Base-by-base conservation (phyloP, 75 land plant genomes). In the Sequoiadendron giganteum region DNA sequence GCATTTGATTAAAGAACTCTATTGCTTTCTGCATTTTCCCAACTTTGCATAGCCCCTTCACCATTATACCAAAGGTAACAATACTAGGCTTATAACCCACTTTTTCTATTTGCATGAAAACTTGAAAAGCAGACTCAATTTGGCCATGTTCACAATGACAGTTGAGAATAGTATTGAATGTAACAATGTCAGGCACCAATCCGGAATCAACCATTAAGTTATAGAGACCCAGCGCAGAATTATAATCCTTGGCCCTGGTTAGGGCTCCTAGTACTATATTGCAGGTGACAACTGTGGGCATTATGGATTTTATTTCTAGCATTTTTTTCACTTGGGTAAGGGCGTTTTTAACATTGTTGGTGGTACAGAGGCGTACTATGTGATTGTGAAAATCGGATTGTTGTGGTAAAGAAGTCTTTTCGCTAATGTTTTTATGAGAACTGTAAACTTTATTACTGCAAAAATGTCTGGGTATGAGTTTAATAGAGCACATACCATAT, bases 11-110 rank as follows among this genome's bases (percentile, higher is more conserved):
- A 18, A 94, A 34, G 6, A 93, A 40, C 32, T 18, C 49, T 36
- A 61, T 25, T 32, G 95, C 97, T 55, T 79, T 88, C 13, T 91
- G 83, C 47, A 87, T 73, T 40, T 91, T 84, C 36, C 88, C 88
- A 38, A 85, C 68, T 48, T 45, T 87, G 86, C 90, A 75, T 28
- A 89, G 39, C 10, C 90, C 90, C 89, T 87, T 82, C 42, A 89
- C 77, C 45, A 89, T n/a, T 34, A 49, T 42, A 54, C 70, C n/a
- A 83, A 65, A 88, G 3, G 90, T 89, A 13, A 49, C 45, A 48
- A 47, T 38, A 36, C 77, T 58, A 32, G 90, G 90, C 25, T 39
- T 42, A 42, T 76, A 39, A 70, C 61, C 48, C 36, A 10, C 11
- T 28, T 40, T 25, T 19, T 21, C 38, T 90, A 89, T 89, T 40